A percentile compares a stretch with the other conserved stretches of the same genome.
Evolutionary conservation across 768 basidiomycete species (phyloP).

Genomic region (Tricholomella constricta): DNA sequence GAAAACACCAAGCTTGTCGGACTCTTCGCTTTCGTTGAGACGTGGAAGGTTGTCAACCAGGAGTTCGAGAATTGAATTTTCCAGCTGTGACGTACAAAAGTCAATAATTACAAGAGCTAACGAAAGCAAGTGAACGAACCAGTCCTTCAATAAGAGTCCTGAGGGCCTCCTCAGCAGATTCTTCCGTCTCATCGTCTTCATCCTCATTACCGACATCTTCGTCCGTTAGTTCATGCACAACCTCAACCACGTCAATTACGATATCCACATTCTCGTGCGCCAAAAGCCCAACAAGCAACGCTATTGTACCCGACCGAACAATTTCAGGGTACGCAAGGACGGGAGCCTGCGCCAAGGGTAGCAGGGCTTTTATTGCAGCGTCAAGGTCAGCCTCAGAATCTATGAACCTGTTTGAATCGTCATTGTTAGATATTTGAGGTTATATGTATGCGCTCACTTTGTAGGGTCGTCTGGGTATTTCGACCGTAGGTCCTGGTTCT

Average conservation of each 20-base stretch:
- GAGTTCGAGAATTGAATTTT: conserved; percentile 82
- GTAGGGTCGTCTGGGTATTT: conserved; percentile 92
- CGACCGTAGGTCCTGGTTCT: conserved; percentile 96
- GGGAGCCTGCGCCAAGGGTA: conserved; percentile 88
- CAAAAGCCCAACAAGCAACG: conserved; percentile 78
- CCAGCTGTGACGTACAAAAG: conserved; percentile 51
- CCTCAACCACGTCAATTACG: conserved; percentile 91
- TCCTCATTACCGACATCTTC: conserved; percentile 88
- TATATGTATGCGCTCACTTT: conserved; percentile 51
- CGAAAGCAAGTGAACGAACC: conserved; percentile 47
- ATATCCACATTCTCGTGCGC: conserved; percentile 98
- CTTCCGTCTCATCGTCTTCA: conserved; percentile 66
- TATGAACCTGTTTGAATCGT: conserved; percentile 65
- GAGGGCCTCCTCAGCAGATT: conserved; percentile 63
- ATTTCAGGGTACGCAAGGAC: conserved; percentile 87
- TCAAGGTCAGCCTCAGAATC: conserved; percentile 98
- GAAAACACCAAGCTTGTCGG: conserved; percentile 90
- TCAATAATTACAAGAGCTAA: conserved; percentile 2
- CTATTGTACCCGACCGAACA: conserved; percentile 70
- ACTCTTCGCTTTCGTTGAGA: conserved; percentile 89
- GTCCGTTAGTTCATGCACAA: conserved; percentile 93
- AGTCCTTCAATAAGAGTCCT: conserved; percentile 75
- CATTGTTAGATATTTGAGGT: neutral
- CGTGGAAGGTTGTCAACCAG: conserved; percentile 87
- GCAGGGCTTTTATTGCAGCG: conserved; percentile 77